Conservation (phyloP, 83 land plant species). For the Isoetes engelmannii region DNA sequence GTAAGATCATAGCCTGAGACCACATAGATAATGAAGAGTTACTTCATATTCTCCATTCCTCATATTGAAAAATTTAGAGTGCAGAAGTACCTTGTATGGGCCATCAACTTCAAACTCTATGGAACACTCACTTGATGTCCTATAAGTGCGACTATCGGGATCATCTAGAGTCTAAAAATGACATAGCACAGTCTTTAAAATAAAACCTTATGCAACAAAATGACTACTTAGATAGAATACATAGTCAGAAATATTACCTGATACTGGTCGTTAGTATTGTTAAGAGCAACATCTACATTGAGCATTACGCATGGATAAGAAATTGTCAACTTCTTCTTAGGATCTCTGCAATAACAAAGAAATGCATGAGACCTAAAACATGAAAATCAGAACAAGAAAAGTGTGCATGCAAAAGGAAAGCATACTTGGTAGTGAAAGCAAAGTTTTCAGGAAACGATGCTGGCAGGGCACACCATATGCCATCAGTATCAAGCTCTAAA, state of each 20-base stretch:
- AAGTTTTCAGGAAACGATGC: conserved; percentile 97
- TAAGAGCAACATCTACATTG: conserved; percentile 95
- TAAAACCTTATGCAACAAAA: not conserved
- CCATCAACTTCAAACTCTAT: conserved; percentile 99
- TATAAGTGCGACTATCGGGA: conserved; percentile 56
- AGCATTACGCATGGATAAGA: conserved; percentile 99
- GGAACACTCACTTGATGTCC: conserved; percentile 95
- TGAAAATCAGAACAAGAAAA: not conserved
- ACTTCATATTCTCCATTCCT: not conserved
- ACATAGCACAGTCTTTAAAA: conserved; percentile 5
- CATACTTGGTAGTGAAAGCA: conserved; percentile 72
- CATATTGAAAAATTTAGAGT: not conserved
- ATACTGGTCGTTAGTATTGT: conserved; percentile 98
- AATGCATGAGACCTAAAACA: too few species aligned
- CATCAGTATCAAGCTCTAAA: conserved; percentile 97
- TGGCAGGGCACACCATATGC: conserved; percentile 98
- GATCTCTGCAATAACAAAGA: conserved; percentile 41
- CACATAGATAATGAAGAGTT: not conserved
- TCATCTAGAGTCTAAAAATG: conserved; percentile 64
- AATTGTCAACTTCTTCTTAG: conserved; percentile 80
- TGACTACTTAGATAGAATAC: not conserved
- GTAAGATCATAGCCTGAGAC: conserved; percentile 94
- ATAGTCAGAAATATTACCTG: conserved; percentile 49
- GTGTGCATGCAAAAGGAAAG: not conserved
- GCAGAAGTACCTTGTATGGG: conserved; percentile 77